Evolutionary conservation across 1,139 yeast species (phyloP), one percentile per base, ranked within the genome.

Genomic region (Zhuliangozyma parablackwelliae): DNA sequence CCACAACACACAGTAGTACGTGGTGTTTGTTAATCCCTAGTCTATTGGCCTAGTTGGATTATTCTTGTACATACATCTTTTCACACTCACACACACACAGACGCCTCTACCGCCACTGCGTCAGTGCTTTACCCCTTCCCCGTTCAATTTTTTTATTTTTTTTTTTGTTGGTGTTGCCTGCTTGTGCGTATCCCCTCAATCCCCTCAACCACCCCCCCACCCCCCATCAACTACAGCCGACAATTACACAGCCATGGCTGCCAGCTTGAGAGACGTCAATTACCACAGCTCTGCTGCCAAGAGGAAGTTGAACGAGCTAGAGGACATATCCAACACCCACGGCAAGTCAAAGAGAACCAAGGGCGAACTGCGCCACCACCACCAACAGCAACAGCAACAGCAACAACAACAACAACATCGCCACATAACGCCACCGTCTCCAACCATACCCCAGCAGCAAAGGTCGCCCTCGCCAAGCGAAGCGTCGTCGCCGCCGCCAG

Each of bases 231-330:
- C n/a, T n/a, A n/a, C n/a, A n/a, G n/a, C n/a, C n/a, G n/a, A n/a
- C n/a, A n/a, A n/a, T n/a, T n/a, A n/a, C n/a, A n/a, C n/a, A n/a
- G 37, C 26, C 32, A 59, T 59, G 63, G 62, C 61, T 32, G 61
- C 62, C 37, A 53, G 51, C 34, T 46, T 59, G 37, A 48, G 50
- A 39, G 58, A 54, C 31, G 49, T 54, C 34, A 54, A 48, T 44
- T 36, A 47, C 31, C 52, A 50, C 21, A 10, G 21, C 23, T n/a
- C n/a, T n/a, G 35, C 45, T 32, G 43, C 41, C 29, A 62, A 61
- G 48, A 56, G 69, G 42, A 63, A 61, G 48, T 37, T 53, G 33
- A 53, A 50, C 36, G 71, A 64, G 42, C 54, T 63, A 42, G 69
- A 59, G 39, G 66, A 61, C 44, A 62, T 61, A 34, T 63, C 68